A percentile compares a stretch with the other conserved stretches of the same genome.
phyloP scores from a whole-genome alignment of 129 eudicot genomes.

The Flaveria bidentis region DNA sequence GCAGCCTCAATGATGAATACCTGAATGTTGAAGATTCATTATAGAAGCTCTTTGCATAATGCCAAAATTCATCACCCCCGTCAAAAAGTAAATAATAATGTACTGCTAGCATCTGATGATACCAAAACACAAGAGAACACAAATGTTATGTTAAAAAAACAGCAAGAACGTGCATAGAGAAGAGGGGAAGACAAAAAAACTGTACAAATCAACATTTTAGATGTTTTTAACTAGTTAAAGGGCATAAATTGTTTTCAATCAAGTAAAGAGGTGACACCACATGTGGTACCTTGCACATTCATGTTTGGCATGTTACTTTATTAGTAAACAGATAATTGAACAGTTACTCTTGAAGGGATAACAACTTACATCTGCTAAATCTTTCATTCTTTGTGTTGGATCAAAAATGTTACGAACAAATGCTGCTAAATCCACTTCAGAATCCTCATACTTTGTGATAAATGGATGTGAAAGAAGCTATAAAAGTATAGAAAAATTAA shows the following conservation, averaged over 20 bases:
- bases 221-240: slow-evolving; percentile 16
- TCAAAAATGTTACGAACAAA: slow-evolving; percentile 86
- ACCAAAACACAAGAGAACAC: slow-evolving; percentile 25
- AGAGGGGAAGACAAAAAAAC: neutral
- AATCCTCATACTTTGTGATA: slow-evolving; percentile 54
- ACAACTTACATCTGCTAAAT: slow-evolving; percentile 87
- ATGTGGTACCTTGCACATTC: neutral
- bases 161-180: neutral
- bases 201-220: neutral
- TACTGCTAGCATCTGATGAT: slow-evolving; percentile 88
- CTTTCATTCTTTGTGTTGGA: slow-evolving; percentile 92
- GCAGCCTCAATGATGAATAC: slow-evolving; percentile 32
- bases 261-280: neutral
- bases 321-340: slow-evolving; percentile 5
- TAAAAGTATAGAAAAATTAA: slow-evolving; percentile 24
- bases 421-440: slow-evolving; percentile 63
- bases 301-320: slow-evolving; percentile 13
- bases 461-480: slow-evolving; percentile 95
- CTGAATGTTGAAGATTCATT: slow-evolving; percentile 69
- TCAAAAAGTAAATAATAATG: slow-evolving; percentile 92
- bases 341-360: slow-evolving; percentile 11
- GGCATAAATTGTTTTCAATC: neutral
- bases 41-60: slow-evolving; percentile 68
- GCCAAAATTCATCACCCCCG: slow-evolving; percentile 95
- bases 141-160: neutral